Conservation (phyloP, 208 protist species). For the Trypanosoma mega region DNA sequence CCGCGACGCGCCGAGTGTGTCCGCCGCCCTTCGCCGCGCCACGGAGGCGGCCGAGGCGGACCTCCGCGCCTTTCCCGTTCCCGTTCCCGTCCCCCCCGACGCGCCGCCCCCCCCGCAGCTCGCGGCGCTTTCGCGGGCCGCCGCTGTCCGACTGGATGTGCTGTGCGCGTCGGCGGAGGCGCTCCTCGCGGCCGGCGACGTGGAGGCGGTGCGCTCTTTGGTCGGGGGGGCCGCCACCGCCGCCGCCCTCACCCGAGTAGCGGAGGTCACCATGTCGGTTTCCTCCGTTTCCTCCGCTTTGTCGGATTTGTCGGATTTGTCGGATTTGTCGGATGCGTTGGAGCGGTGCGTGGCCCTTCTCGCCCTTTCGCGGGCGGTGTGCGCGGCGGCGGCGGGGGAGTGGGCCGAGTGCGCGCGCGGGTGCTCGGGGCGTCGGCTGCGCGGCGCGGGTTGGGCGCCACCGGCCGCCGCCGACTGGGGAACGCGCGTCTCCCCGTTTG, state of each 20-base stretch:
- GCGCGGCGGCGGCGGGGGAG: constrained; percentile 15
- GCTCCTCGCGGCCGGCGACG: constrained; percentile 5
- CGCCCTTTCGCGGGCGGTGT: constrained; percentile 21
- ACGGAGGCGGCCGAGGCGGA: no score
- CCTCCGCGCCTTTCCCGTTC: no score
- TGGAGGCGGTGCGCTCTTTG: constrained; percentile 18
- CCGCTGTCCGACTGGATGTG: constrained; percentile 16
- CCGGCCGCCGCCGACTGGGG: constrained; percentile 4
- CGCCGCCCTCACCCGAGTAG: no score
- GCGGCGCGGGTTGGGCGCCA: constrained; percentile 9
- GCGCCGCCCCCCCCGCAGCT: no score
- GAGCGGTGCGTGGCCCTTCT: constrained; percentile 21
- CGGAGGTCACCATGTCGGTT: no score
- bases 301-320: no score
- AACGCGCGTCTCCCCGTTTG: not conserved
- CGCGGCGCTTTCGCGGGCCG: no score
- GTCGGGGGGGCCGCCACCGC: no score
- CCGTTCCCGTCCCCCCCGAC: no score
- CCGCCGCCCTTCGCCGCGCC: no score
- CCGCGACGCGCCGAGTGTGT: constrained; percentile 17
- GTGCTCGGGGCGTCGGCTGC: constrained; percentile 17
- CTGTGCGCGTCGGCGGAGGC: constrained; percentile 14
- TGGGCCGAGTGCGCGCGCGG: constrained; percentile 15
- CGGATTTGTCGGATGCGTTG: not conserved
- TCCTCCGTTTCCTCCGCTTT: no score